phyloP scores from a whole-genome alignment of 768 basidiomycete species.

The Pisolithus sp. region DNA sequence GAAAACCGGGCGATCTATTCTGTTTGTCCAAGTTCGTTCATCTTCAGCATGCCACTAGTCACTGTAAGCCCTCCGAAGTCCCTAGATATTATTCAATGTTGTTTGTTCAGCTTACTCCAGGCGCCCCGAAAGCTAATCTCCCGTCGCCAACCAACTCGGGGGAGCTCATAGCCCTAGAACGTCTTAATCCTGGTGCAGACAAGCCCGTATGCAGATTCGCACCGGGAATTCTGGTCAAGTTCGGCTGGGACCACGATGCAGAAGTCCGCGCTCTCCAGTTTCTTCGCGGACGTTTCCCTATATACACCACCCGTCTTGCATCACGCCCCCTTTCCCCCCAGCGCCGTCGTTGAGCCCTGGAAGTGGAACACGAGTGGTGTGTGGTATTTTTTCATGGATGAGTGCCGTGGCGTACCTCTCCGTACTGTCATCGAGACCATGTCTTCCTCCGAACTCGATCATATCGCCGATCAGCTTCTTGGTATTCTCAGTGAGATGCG shows the following conservation, averaged over 20 bases:
- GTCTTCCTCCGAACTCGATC: slow-evolving; percentile 15
- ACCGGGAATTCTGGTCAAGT: slow-evolving; percentile 2
- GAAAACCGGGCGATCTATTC: too few relatives aligned
- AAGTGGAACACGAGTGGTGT: slow-evolving; percentile 5
- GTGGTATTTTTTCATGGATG: slow-evolving; percentile 27
- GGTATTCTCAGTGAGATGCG: slow-evolving; percentile 13
- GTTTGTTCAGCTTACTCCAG: background rate
- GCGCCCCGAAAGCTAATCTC: background rate
- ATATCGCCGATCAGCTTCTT: slow-evolving; percentile 18
- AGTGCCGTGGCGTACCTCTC: slow-evolving; percentile 20
- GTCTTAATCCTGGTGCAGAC: background rate
- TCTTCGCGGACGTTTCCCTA: background rate
- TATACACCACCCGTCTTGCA: slow-evolving; percentile 2
- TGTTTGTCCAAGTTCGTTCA: background rate
- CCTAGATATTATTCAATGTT: background rate
- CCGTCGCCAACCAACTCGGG: background rate
- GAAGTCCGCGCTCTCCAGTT: slow-evolving; percentile 2
- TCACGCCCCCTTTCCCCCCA: slow-evolving; percentile 2
- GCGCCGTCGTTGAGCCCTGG: background rate
- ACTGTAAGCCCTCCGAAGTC: background rate
- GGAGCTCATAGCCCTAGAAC: background rate
- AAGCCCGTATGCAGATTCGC: background rate
- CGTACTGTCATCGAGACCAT: slow-evolving; percentile 20
- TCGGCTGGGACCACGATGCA: background rate
- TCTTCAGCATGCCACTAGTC: background rate